These are phyloP conservation scores for Lactifluus echinatus DNA, from an alignment of 768 basidiomycete species.

Conservation along the genomic window DNA sequence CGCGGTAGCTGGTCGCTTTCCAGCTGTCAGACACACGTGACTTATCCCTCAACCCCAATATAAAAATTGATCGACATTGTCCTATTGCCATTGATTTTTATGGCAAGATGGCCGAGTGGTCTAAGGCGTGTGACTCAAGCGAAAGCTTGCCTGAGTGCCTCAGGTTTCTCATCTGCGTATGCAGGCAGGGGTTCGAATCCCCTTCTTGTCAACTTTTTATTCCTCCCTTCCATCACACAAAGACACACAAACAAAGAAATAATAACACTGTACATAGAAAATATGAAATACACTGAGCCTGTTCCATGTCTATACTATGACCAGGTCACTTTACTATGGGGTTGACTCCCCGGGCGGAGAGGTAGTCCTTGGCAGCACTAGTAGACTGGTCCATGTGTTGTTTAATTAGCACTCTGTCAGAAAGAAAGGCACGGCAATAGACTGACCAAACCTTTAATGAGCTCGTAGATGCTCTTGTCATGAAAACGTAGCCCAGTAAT, in stretches of 20 bases:
- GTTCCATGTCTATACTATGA: background rate
- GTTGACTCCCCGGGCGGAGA: conserved; percentile 43
- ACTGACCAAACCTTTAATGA: conserved; percentile 64
- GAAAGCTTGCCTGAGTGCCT: conserved; percentile 21
- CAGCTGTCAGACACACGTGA: background rate
- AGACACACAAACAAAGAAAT: no score
- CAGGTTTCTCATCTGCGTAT: conserved; percentile 26
- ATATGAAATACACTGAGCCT: background rate
- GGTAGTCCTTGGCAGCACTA: conserved; percentile 67
- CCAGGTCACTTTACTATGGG: conserved; percentile 28
- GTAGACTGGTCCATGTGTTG: conserved; percentile 39
- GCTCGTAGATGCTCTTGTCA: conserved; percentile 80
- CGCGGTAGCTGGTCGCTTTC: no score
- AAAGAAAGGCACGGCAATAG: background rate
- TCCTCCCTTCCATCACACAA: background rate
- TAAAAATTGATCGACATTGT: no score
- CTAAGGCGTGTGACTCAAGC: conserved; percentile 28
- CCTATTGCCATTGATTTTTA: background rate
- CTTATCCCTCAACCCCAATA: no score
- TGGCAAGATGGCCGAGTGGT: conserved; percentile 26
- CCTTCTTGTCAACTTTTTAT: conserved; percentile 23
- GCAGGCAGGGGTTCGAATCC: conserved; percentile 27
- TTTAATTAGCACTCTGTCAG: background rate
- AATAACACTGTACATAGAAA: no score
- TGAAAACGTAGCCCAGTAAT: conserved; percentile 73